Percentiles rank a stretch among this genome's conserved stretches.
Conservation (phyloP, 2,329 filamentous ascomycete species). For the Lecanosticta acicola region DNA sequence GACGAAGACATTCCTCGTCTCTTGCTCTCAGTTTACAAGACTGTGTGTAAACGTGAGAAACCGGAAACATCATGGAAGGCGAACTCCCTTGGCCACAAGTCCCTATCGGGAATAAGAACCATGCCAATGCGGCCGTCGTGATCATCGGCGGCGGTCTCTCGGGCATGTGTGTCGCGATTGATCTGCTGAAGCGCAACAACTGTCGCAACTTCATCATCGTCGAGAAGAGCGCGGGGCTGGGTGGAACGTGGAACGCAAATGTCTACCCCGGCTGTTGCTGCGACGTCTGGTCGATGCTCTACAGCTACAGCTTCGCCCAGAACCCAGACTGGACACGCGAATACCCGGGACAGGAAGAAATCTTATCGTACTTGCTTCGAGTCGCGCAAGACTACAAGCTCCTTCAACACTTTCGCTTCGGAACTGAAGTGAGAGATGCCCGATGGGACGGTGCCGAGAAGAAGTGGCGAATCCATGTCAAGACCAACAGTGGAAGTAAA, state of each 20-base stretch:
- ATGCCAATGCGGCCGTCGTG: constrained; percentile 49
- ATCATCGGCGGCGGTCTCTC: constrained; percentile 48
- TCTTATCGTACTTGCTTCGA: constrained; percentile 50
- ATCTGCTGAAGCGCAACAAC: constrained; percentile 49
- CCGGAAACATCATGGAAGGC: constrained; percentile 31
- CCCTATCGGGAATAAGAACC: constrained; percentile 46
- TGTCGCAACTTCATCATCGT: constrained; percentile 53
- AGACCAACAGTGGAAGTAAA: constrained; percentile 45
- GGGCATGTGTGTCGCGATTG: constrained; percentile 54
- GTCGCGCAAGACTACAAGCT: constrained; percentile 52
- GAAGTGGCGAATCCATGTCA: constrained; percentile 49
- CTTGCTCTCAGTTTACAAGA: not conserved
- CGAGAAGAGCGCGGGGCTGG: constrained; percentile 50
- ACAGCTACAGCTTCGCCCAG: constrained; percentile 57
- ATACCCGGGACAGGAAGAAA: constrained; percentile 57
- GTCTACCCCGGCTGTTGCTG: constrained; percentile 47
- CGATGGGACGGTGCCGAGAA: constrained; percentile 50
- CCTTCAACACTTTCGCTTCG: constrained; percentile 55
- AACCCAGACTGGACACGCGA: constrained; percentile 54
- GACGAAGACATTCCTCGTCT: not conserved
- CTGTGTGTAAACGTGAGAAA: too few species aligned
- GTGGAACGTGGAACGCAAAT: constrained; percentile 52
- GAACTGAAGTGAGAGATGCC: constrained; percentile 48
- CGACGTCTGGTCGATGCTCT: constrained; percentile 49
- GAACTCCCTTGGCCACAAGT: constrained; percentile 43